Evolutionary conservation across 495 filamentous ascomycete species (phyloP), one percentile per base, ranked within the genome.

Genomic region (Margaritispora aquatica): DNA sequence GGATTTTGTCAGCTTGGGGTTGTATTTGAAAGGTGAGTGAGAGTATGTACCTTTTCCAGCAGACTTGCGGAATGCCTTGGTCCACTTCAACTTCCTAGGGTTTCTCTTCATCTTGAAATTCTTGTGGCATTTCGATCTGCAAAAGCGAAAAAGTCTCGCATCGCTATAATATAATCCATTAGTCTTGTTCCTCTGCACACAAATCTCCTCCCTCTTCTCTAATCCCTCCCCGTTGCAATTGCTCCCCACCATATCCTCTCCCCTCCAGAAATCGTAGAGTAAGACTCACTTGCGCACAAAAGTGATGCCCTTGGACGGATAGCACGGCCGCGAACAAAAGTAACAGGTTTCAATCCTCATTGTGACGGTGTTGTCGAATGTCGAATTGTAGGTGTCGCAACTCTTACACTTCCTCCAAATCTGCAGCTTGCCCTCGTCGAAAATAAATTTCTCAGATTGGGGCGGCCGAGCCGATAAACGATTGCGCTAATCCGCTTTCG

Each of bases 61-160:
- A 51, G 85, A 83, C 71, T 88, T 86, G 73, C 90, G 87, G 73
- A 84, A 85, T 59, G 84, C 79, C 79, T 92, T 92, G 52, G 90
- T 96, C 90, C 90, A 96, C 73, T 88, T 89, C 69, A 96, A 80
- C 74, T 88, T 85, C 61, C 81, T 77, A 49, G 82, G 82, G 71
- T 85, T 86, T 20, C 94, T 85, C 85, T 97, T 96, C 90, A 96
- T 96, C 77, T 96, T 96, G 84, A 97, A 96, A 79, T 95, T 95
- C 77, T 92, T 90, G 75, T 96, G 90, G 79, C 92, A 96, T 80
- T 96, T 97, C 60, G 80, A 85, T 46, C 90, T 80, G 79, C 90
- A 96, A 81, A 83, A 82, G 55, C 79, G 73, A 73, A 89, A 89
- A 54, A 77, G 74, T 67, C 79, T 79, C 63, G 88, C 89, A 72